Base-by-base conservation (phyloP, 1,284 basidiomycete genomes). In the Wallemia hederae region DNA sequence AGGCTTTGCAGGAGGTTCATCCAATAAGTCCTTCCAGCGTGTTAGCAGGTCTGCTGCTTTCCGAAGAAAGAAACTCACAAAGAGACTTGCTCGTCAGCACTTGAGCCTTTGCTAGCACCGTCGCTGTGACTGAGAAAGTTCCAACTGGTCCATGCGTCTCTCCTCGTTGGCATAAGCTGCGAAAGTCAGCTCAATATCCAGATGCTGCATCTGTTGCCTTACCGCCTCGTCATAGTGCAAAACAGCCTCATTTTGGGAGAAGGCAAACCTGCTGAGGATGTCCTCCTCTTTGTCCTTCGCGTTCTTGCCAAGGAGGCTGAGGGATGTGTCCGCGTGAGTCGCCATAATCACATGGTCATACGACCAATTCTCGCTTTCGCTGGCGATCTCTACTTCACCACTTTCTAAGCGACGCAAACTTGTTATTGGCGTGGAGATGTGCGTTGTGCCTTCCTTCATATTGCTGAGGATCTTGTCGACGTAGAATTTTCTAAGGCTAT, bases 1-100 rank as follows among this genome's bases (percentile, higher is more conserved):
- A 87, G 74, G 65, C 81, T 78, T 65, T 87, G 84, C 2, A 88
- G 74, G 59, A 78, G 75, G 68, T 87, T 87, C 85, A 87, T 86
- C 65, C 78, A 77, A 68, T 85, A 83, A 73, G 70, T 68, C 59
- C 61, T 62, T 34, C 28, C 59, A 19, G 33, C 57, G 60, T 24
- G 62, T 62, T 62, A 14, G 29, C 64, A 63, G 62, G 5, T 7
- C 24, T 63, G 24, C 22, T 24, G 27, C 26, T 60, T 34, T 55
- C n/a, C 56, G 60, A 3, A 27, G 2, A 26, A 24, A n/a, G 24
- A 29, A 2, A 74, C 80, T 66, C 66, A 83, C 82, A 85, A 67
- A 2, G 81, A 75, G 7, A 85, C 78, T 55, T 75, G 73, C 65
- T 82, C 73, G 65, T 81, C 78, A 14, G 75, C 73, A 59, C 74